phyloP scores from a whole-genome alignment of 2,329 filamentous ascomycete genomes.

The Lasiodiplodia sp. region DNA sequence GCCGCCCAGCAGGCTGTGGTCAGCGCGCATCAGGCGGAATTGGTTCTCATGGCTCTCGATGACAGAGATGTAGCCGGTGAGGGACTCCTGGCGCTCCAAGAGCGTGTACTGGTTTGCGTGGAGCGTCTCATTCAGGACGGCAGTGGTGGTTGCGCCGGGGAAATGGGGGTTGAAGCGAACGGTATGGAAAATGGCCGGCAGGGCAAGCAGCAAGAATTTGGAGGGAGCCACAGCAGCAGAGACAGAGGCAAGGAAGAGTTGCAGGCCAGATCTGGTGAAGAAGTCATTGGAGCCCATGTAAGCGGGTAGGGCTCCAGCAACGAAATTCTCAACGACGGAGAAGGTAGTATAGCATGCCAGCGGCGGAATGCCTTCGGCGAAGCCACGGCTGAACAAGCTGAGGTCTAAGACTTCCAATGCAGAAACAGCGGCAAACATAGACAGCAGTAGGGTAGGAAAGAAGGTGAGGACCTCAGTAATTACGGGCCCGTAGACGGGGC shows the following conservation, averaged over 20 bases:
- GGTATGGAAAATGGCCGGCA: constrained; percentile 78
- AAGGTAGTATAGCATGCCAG: constrained; percentile 72
- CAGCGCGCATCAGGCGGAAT: constrained; percentile 86
- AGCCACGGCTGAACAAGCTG: constrained; percentile 60
- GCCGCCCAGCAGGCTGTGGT: constrained; percentile 91
- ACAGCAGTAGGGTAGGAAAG: constrained; percentile 57
- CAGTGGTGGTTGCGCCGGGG: constrained; percentile 66
- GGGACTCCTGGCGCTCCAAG: constrained; percentile 81
- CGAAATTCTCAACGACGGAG: constrained; percentile 55
- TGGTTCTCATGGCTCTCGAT: constrained; percentile 74
- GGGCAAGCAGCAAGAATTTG: constrained; percentile 68
- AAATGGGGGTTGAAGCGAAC: constrained; percentile 77
- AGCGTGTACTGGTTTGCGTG: constrained; percentile 73
- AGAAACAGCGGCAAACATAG: constrained; percentile 51
- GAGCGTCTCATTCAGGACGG: constrained; percentile 71
- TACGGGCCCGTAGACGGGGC: constrained; percentile 75
- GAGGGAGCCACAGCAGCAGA: constrained; percentile 75
- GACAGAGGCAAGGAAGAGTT: constrained; percentile 69
- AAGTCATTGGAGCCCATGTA: constrained; percentile 69
- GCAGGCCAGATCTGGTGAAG: constrained; percentile 75
- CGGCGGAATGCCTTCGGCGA: constrained; percentile 66
- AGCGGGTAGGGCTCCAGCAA: constrained; percentile 50
- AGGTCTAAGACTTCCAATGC: constrained; percentile 69
- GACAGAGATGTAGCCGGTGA: constrained; percentile 92
- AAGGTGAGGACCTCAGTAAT: constrained; percentile 77